Percentiles rank a stretch among this genome's conserved stretches.
phyloP scores from a whole-genome alignment of 1,284 basidiomycete species.

The Sanguinoderma infundibulare region DNA sequence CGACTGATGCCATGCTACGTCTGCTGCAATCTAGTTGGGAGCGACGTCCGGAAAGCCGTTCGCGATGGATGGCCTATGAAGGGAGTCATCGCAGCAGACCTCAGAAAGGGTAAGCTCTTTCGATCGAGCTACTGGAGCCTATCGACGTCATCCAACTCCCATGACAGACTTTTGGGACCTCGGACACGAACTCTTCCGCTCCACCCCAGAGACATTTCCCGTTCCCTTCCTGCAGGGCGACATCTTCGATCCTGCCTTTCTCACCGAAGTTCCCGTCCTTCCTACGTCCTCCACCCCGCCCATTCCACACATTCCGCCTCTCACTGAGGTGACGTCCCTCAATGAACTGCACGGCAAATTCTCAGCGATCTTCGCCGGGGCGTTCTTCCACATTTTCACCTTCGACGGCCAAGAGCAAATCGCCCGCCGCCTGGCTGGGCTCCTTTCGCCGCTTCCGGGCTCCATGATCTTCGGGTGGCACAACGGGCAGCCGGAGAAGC shows the following conservation, averaged over 20 bases:
- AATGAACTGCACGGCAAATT: conserved; percentile 45
- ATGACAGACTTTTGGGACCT: conserved; percentile 35
- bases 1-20: background rate
- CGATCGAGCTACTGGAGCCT: conserved; percentile 8
- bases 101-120: conserved; percentile 36
- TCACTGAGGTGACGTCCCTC: conserved; percentile 38
- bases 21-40: conserved; percentile 47
- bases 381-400: conserved; percentile 53
- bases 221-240: conserved; percentile 47
- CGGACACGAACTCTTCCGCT: conserved; percentile 35
- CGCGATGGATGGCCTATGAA: conserved; percentile 41
- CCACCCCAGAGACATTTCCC: conserved; percentile 40
- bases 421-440: conserved; percentile 40
- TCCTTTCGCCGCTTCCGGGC: conserved; percentile 40
- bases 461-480: conserved; percentile 39
- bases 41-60: conserved; percentile 44
- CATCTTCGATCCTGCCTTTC: conserved; percentile 40
- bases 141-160: background rate
- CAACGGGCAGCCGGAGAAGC: background rate
- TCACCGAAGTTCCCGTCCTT: conserved; percentile 32
- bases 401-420: conserved; percentile 44
- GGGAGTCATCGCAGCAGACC: conserved; percentile 38
- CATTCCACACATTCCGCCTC: conserved; percentile 31
- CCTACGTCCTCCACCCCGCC: conserved; percentile 24
- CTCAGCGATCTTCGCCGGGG: conserved; percentile 46